Evolutionary conservation across 208 protist species (phyloP).

Genomic region (Acanthamoeba quina): DNA sequence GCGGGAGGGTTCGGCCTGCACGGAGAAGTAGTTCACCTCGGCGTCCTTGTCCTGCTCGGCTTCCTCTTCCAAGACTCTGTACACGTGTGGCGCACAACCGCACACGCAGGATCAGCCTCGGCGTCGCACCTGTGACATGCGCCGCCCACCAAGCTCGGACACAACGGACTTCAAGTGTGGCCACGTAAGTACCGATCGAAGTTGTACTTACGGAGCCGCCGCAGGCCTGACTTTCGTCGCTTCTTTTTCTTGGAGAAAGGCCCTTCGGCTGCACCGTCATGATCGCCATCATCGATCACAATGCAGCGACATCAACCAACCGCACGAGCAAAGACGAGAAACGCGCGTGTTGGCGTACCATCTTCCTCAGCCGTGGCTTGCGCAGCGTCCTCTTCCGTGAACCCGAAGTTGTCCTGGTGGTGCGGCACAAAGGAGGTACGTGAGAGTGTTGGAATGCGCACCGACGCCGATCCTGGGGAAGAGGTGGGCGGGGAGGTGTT

Average conservation of each 20-base stretch:
- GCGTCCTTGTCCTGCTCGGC: background rate
- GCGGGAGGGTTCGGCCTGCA: slow-evolving; percentile 44
- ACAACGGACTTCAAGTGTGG: background rate
- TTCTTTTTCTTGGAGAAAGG: slow-evolving; percentile 64
- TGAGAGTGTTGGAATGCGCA: background rate
- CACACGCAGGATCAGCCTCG: background rate
- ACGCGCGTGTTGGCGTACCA: background rate
- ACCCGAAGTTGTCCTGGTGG: slow-evolving; percentile 63
- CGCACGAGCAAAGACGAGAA: too few species aligned
- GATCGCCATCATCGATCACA: background rate
- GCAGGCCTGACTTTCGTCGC: background rate
- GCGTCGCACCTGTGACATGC: too few species aligned
- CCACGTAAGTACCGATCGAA: background rate
- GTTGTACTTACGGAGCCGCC: slow-evolving; percentile 7
- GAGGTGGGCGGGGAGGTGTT: too few species aligned
- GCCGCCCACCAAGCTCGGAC: background rate
- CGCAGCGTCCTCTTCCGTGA: slow-evolving; percentile 58
- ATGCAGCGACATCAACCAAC: background rate
- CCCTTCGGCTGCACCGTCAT: background rate
- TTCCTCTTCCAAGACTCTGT: slow-evolving; percentile 16
- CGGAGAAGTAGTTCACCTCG: slow-evolving; percentile 21
- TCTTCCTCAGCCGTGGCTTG: slow-evolving; percentile 8
- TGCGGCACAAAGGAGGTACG: background rate
- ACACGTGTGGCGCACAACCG: too few species aligned
- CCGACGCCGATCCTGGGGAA: background rate